Percentiles rank a stretch among this genome's conserved stretches.
These are phyloP conservation scores for Yamadazyma ubonensis DNA, from an alignment of 805 yeast genomes.

Conservation along the genomic window DNA sequence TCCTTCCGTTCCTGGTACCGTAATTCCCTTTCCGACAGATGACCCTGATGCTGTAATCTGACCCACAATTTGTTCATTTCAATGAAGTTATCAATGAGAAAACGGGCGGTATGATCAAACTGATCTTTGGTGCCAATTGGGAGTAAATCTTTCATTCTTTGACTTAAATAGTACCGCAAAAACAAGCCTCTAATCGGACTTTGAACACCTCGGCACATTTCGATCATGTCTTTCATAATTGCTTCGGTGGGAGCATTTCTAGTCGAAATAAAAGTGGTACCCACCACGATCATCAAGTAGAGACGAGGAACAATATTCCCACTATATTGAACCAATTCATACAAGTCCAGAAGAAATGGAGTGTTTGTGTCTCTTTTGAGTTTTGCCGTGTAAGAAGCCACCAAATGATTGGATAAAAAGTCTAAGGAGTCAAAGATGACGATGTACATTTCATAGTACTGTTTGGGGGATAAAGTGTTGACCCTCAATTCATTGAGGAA, in stretches of 20 bases:
- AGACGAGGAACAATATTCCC: slow-evolving; percentile 91
- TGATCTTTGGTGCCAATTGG: slow-evolving; percentile 43
- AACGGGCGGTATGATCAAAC: slow-evolving; percentile 68
- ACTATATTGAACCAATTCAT: slow-evolving; percentile 92
- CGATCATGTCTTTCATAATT: slow-evolving; percentile 92
- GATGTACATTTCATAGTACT: slow-evolving; percentile 89
- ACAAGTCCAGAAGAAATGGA: slow-evolving; percentile 71
- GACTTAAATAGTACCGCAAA: slow-evolving; percentile 83
- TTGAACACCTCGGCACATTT: slow-evolving; percentile 96
- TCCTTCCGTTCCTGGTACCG: slow-evolving; percentile 81
- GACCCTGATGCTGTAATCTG: slow-evolving; percentile 93
- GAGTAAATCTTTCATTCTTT: slow-evolving; percentile 68
- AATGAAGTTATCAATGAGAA: slow-evolving; percentile 80
- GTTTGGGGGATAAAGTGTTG: slow-evolving; percentile 75
- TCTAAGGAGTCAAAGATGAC: slow-evolving; percentile 81
- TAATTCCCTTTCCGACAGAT: slow-evolving; percentile 72
- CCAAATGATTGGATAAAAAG: slow-evolving; percentile 59
- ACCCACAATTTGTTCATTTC: slow-evolving; percentile 99
- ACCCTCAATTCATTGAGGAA: slow-evolving; percentile 81
- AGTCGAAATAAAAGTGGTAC: slow-evolving; percentile 79
- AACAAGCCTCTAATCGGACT: slow-evolving; percentile 92
- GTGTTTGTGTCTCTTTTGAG: slow-evolving; percentile 40
- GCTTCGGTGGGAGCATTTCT: slow-evolving; percentile 80
- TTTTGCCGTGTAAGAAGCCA: slow-evolving; percentile 64
- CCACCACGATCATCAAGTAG: slow-evolving; percentile 93